Base-by-base conservation (phyloP, 2,329 filamentous ascomycete genomes). In the Colletotrichum somersetense region DNA sequence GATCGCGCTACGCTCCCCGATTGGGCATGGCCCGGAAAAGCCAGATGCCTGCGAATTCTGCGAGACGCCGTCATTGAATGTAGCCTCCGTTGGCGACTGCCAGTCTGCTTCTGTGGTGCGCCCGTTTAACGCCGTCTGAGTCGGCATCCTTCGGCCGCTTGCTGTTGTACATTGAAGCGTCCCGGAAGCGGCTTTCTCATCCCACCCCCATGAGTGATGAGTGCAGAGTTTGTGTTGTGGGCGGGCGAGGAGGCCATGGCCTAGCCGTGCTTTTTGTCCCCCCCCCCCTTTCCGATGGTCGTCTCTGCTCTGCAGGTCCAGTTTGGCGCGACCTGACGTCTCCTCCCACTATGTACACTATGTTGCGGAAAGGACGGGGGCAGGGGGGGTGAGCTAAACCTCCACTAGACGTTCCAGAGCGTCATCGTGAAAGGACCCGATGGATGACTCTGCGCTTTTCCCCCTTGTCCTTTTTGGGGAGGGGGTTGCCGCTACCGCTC, bases 181-280 rank as follows among this genome's bases (percentile, higher is more conserved):
- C 66, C 70, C 70, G 70, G 70, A 72, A 70, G 66, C 70, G 61
- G 70, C 70, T 61, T 65, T 52, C 26, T 20, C 20, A 70, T 65
- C 23, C 33, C 30, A 30, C 30, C 35, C 44, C 56, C 26, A 1
- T 26, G 26, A 26, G 26, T 26, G 26, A 48, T 12, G 30, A 56
- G 38, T 62, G 67, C 67, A 48, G 67, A 66, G 62, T 66, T 66
- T 46, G 16, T 48, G 67, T 62, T 61, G 33, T 23, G 16, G n/a
- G 11, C 40, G 5, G 40, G 35, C 35, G 7, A 35, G 44, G 20
- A 48, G 38, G 44, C 59, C 58, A 55, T 46, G 58, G 46, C 38
- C 20, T 35, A 44, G 26, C n/a, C 23, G 38, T 26, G 46, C 46
- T 10, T 42, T n/a, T n/a, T 26, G 7, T 23, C 42, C 6, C 2